Evolutionary conservation across 257 asterid species (phyloP).

Genomic region (Prunella vulgaris): DNA sequence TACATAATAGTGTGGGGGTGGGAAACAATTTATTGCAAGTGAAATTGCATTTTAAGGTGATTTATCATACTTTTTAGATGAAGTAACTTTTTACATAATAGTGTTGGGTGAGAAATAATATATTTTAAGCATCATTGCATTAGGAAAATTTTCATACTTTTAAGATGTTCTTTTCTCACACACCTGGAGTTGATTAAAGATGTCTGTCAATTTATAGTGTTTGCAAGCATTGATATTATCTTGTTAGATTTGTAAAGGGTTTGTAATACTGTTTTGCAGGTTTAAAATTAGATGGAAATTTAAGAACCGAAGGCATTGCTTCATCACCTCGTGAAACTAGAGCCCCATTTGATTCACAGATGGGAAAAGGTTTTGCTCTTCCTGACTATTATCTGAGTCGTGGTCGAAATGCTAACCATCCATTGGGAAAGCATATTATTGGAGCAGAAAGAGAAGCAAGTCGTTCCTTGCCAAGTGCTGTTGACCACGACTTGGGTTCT

Average conservation of each 20-base stretch:
- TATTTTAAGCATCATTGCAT: not conserved
- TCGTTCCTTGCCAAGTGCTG: constrained; percentile 69
- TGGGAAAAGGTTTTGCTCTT: constrained; percentile 50
- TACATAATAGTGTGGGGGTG: not conserved
- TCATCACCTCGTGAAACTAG: constrained; percentile 56
- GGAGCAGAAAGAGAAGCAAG: constrained; percentile 60
- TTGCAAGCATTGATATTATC: not conserved
- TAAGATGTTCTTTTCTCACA: not conserved
- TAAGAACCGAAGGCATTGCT: constrained; percentile 42
- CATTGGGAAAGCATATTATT: constrained; percentile 45
- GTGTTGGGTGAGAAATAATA: not conserved
- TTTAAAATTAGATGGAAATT: constrained; percentile 45
- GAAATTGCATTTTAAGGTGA: not conserved
- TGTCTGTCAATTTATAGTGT: not conserved
- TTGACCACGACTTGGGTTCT: constrained; percentile 56
- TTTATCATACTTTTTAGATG: not conserved
- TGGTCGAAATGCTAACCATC: constrained; percentile 47
- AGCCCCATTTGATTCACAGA: constrained; percentile 47
- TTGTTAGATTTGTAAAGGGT: not conserved
- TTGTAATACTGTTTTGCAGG: constrained; percentile 39
- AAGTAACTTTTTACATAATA: not conserved
- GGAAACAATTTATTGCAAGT: not conserved
- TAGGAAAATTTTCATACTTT: not conserved
- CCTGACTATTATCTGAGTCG: constrained; percentile 51
- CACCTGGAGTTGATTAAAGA: not conserved